Evolutionary conservation across 2,329 filamentous ascomycete species (phyloP), one percentile per base, ranked within the genome.

Genomic region (Calonectria henricotiae): DNA sequence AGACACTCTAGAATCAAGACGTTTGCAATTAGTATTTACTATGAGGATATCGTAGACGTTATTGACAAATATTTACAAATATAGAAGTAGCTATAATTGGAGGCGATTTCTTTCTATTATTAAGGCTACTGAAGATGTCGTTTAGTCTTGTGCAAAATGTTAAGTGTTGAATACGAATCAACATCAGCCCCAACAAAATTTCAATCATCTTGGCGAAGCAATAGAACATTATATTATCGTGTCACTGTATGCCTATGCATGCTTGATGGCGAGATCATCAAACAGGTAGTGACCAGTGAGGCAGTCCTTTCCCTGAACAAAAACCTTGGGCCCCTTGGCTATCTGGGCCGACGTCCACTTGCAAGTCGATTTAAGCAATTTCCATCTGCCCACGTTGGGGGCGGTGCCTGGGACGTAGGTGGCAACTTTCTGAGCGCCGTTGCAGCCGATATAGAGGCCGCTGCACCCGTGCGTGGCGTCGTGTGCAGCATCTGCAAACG

Each of bases 301-400:
- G 27, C 51, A 55, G 13, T 35, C 30, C 17, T 4, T 55, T 37
- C 51, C 51, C 5, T 35, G 30, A 37, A 55, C 17, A 37, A 37
- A 35, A 2, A 55, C 32, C 30, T n/a, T 55, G 27, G 51, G 30
- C 8, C 51, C 51, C 32, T 55, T 55, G 17, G 51, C 51, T 6
- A 55, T 55, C 32, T 55, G 51, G 32, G 32, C 51, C 35, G 51
- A 30, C 2, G 51, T 55, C 51, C 51, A 55, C 7, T 9, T 23
- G 51, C 51, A 55, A 20, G 51, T 55, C 32, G 51, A 37, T 17
- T 55, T 55, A 15, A 55, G 32, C 32, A 9, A 11, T n/a, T 23
- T 55, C 51, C 51, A 55, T 2, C 2, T 15, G 12, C 30, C 30
- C n/a, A 55, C 51, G n/a, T 43, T 13, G 9, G 32, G 30, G 23